Evolutionary conservation across 1,139 yeast genomes (phyloP).

Genomic region (Debaryomyces psychrophilus): DNA sequence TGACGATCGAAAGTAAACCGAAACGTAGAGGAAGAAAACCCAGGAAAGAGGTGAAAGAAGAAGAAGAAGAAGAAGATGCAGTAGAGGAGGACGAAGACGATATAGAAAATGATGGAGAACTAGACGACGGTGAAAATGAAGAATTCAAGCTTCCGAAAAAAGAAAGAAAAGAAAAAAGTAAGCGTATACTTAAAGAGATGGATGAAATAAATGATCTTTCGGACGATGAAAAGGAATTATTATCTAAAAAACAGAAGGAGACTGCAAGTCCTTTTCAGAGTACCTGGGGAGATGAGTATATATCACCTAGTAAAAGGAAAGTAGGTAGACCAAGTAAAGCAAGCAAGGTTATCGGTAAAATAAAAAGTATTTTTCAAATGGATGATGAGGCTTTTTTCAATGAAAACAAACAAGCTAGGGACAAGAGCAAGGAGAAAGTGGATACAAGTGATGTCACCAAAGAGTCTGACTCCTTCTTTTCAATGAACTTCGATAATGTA

Average conservation of each 20-base stretch:
- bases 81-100: conserved; percentile 4
- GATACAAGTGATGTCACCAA: conserved; percentile 1
- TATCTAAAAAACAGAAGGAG: background rate
- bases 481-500: conserved; percentile 15
- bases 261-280: background rate
- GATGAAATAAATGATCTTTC: conserved; percentile 16
- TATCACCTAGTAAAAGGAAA: conserved; percentile 13
- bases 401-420: conserved; percentile 19
- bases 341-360: conserved; percentile 33
- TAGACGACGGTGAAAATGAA: conserved; percentile 10
- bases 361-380: conserved; percentile 40
- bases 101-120: background rate
- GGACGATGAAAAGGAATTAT: conserved; percentile 10
- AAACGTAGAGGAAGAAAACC: conserved; percentile 4
- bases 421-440: conserved; percentile 5
- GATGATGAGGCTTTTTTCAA: conserved; percentile 32
- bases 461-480: conserved; percentile 8
- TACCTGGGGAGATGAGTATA: background rate
- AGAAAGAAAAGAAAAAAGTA: conserved; percentile 2
- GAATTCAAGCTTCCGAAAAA: conserved; percentile 10
- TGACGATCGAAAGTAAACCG: conserved; percentile 12
- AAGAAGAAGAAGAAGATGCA: background rate
- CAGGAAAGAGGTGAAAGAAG: conserved; percentile 1
- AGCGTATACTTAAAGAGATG: conserved; percentile 7
- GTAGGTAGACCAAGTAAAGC: conserved; percentile 43